phyloP scores from a whole-genome alignment of 768 basidiomycete genomes.

The Leccinum subgranulosum region DNA sequence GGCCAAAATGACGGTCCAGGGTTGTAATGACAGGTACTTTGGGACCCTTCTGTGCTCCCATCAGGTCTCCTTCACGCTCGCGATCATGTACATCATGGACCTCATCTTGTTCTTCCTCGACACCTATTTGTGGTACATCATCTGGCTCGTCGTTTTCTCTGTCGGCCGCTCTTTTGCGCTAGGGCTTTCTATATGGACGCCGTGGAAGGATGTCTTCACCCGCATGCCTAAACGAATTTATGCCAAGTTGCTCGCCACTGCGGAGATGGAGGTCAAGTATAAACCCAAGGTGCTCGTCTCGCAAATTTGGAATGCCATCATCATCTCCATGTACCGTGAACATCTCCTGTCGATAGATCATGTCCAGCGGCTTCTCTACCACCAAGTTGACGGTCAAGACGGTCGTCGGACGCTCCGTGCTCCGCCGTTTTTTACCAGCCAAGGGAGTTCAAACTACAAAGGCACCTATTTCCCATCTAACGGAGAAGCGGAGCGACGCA shows the following conservation, averaged over 20 bases:
- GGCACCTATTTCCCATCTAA: constrained; percentile 90
- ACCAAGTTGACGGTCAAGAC: constrained; percentile 89
- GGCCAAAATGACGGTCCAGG: constrained; percentile 91
- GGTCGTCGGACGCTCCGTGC: constrained; percentile 91
- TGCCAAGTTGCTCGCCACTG: constrained; percentile 92
- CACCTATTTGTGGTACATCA: constrained; percentile 99
- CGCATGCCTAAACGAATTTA: constrained; percentile 97
- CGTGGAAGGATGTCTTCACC: constrained; percentile 97
- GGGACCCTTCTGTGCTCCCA: constrained; percentile 81
- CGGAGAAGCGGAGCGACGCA: constrained; percentile 94
- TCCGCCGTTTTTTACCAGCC: constrained; percentile 97
- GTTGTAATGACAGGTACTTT: constrained; percentile 82
- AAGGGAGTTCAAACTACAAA: constrained; percentile 66
- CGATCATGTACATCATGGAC: constrained; percentile 99
- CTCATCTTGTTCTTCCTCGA: constrained; percentile 97
- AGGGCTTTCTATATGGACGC: constrained; percentile 98
- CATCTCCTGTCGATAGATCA: constrained; percentile 97
- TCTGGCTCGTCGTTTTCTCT: constrained; percentile 96
- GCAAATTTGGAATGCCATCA: constrained; percentile 99
- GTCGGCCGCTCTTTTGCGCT: constrained; percentile 87
- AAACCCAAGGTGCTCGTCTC: constrained; percentile 99
- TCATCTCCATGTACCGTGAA: constrained; percentile 99
- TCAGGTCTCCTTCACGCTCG: constrained; percentile 87
- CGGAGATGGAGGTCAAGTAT: constrained; percentile 99
- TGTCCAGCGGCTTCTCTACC: constrained; percentile 95